A percentile compares a stretch with the other conserved stretches of the same genome.
These are phyloP conservation scores for Scheffersomyces segobiensis DNA, from an alignment of 1,139 yeast species.

Conservation along the genomic window DNA sequence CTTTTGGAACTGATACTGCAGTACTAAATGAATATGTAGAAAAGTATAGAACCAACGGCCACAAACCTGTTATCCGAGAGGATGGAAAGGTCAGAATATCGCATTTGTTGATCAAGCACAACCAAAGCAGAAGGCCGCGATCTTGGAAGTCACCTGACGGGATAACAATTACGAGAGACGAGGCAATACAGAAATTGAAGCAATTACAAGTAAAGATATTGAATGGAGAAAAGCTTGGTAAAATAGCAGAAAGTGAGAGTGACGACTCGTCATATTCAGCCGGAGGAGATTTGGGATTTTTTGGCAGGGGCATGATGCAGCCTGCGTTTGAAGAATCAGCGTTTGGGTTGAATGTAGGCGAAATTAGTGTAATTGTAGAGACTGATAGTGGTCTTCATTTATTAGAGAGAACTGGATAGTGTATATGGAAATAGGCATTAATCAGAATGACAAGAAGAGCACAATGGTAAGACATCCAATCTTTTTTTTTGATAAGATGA, in stretches of 20 bases:
- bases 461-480: background rate
- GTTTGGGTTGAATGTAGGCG: slow-evolving; percentile 74
- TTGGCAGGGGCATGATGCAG: slow-evolving; percentile 89
- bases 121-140: slow-evolving; percentile 79
- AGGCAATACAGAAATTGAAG: slow-evolving; percentile 64
- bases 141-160: slow-evolving; percentile 77
- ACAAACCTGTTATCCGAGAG: slow-evolving; percentile 56
- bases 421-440: background rate
- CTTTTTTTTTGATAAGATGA: background rate
- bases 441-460: too few relatives aligned
- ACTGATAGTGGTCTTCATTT: slow-evolving; percentile 90
- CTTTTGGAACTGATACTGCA: slow-evolving; percentile 69
- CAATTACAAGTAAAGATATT: slow-evolving; percentile 58
- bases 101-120: slow-evolving; percentile 79
- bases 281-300: slow-evolving; percentile 87
- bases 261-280: slow-evolving; percentile 83
- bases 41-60: slow-evolving; percentile 46
- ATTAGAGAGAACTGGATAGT: slow-evolving; percentile 72
- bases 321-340: slow-evolving; percentile 87
- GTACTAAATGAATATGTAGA: slow-evolving; percentile 55
- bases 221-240: slow-evolving; percentile 65
- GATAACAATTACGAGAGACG: slow-evolving; percentile 76
- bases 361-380: slow-evolving; percentile 76
- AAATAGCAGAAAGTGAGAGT: slow-evolving; percentile 74
- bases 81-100: slow-evolving; percentile 41